Evolutionary conservation across 805 yeast genomes (phyloP).

Genomic region (Pichia paraexigua): DNA sequence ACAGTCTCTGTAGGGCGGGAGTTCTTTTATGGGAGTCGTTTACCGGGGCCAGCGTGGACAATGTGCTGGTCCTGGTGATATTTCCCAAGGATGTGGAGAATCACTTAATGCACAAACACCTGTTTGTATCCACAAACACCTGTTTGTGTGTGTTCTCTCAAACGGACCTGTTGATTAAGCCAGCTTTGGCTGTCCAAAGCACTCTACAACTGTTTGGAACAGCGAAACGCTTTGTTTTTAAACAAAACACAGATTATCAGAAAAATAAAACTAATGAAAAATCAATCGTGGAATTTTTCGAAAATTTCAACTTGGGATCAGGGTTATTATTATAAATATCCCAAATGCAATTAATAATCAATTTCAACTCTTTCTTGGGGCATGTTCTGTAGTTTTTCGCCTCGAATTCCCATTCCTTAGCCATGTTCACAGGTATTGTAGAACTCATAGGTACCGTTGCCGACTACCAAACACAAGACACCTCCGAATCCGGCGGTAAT

Average conservation of each 20-base stretch:
- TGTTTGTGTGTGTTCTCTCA: neutral
- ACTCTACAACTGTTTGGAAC: no score
- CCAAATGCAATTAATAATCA: no score
- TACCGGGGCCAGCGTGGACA: slow-evolving; percentile 36
- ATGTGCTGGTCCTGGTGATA: slow-evolving; percentile 35
- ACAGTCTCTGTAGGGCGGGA: slow-evolving; percentile 9
- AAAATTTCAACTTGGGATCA: no score
- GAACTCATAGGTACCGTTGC: slow-evolving; percentile 66
- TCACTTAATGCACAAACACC: neutral
- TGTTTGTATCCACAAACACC: slow-evolving; percentile 3
- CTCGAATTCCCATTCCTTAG: neutral
- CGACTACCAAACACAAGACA: slow-evolving; percentile 40
- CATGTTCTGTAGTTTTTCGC: no score
- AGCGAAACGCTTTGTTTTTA: no score
- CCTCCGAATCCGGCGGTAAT: slow-evolving; percentile 50
- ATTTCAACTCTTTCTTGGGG: no score
- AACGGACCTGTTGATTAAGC: no score
- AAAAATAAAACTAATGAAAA: no score
- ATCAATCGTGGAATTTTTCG: no score
- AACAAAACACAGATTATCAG: no score
- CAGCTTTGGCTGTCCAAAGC: no score
- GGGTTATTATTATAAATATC: no score
- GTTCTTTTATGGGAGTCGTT: slow-evolving; percentile 46
- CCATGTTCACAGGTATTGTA: slow-evolving; percentile 92
- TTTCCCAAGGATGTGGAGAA: slow-evolving; percentile 3